Conservation (phyloP, 2,329 filamentous ascomycete genomes). For the Hymenoscyphus albidus region DNA sequence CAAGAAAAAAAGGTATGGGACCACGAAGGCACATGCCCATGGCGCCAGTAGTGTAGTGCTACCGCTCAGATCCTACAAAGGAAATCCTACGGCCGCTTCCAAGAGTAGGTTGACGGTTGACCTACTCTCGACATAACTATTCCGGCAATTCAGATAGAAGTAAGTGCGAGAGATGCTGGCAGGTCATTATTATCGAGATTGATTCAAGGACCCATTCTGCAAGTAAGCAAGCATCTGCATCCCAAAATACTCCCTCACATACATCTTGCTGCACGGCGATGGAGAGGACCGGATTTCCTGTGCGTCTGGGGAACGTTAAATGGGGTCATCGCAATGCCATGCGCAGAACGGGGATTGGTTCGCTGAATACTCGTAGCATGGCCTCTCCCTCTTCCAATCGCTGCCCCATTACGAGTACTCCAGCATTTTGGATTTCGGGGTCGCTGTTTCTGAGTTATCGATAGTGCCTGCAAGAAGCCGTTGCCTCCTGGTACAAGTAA, state of each 20-base stretch:
- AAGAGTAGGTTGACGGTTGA: background rate
- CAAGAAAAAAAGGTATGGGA: too few species aligned
- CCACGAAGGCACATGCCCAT: background rate
- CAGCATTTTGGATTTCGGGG: background rate
- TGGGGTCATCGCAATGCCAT: background rate
- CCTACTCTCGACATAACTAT: background rate
- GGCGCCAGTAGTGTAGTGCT: background rate
- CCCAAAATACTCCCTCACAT: background rate
- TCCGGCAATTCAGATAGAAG: background rate
- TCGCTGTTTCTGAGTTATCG: background rate
- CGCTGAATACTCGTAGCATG: background rate
- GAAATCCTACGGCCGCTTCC: too few species aligned
- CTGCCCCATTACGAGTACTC: background rate
- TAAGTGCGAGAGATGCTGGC: background rate
- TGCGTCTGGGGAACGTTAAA: background rate
- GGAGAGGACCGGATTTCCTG: background rate
- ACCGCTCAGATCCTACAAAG: background rate
- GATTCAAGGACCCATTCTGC: background rate
- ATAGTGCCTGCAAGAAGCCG: slow-evolving; percentile 1
- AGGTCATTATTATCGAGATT: background rate
- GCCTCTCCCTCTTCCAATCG: background rate
- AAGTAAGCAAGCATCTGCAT: background rate
- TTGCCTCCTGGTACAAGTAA: background rate
- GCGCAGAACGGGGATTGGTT: background rate
- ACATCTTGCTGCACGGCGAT: background rate